These are phyloP conservation scores for Noccaea bulbosa DNA, from an alignment of 345 rosid species.

Conservation along the genomic window DNA sequence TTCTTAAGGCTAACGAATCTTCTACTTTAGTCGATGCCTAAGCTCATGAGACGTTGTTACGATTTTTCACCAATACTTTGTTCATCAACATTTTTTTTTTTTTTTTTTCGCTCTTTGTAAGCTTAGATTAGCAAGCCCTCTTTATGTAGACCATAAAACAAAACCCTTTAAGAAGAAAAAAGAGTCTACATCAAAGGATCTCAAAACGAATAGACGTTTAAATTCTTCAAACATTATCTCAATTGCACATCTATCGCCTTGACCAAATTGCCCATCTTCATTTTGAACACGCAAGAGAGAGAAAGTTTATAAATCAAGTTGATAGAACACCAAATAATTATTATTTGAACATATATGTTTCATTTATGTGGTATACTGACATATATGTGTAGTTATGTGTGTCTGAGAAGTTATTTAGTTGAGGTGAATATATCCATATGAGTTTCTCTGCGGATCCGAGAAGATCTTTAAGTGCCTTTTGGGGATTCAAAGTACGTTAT, in stretches of 20 bases:
- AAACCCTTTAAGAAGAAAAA: conserved; percentile 24
- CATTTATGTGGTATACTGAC: conserved; percentile 25
- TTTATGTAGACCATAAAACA: conserved; percentile 28
- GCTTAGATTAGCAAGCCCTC: conserved; percentile 5
- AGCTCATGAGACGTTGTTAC: no score
- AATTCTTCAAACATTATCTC: conserved; percentile 45
- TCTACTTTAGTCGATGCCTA: no score
- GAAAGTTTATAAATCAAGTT: conserved; percentile 25
- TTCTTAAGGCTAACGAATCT: no score
- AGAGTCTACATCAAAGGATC: conserved; percentile 59
- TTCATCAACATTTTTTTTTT: not conserved
- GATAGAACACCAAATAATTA: conserved; percentile 10
- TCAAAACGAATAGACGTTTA: conserved; percentile 45
- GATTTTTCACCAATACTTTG: no score
- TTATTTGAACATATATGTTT: conserved; percentile 16
- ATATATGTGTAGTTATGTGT: conserved; percentile 38
- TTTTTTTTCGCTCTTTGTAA: no score
- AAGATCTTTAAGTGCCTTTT: conserved; percentile 64
- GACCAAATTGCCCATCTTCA: conserved; percentile 30
- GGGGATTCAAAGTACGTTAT: conserved; percentile 55
- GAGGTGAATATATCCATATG: conserved; percentile 29
- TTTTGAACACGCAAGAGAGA: conserved; percentile 2
- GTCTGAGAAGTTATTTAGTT: conserved; percentile 45
- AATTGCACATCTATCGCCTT: conserved; percentile 32
- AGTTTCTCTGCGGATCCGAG: conserved; percentile 53